These are phyloP conservation scores for Neofusicoccum kwambonambiense DNA, from an alignment of 2,329 filamentous ascomycete genomes.

Conservation along the genomic window DNA sequence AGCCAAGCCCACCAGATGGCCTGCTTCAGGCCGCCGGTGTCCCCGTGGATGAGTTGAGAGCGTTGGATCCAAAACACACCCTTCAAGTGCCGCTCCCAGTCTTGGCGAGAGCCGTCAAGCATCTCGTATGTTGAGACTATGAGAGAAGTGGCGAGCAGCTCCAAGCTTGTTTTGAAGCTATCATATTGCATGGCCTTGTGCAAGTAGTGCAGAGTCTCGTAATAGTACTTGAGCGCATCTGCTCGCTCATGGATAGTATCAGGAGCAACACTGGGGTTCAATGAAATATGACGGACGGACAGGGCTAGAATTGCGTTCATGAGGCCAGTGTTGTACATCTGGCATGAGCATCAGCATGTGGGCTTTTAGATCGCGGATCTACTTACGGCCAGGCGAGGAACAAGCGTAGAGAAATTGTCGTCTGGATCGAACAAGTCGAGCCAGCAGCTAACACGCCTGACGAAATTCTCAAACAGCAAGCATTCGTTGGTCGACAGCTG, in stretches of 20 bases:
- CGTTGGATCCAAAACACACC: constrained; percentile 67
- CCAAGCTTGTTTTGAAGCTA: constrained; percentile 57
- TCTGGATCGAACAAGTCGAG: constrained; percentile 47
- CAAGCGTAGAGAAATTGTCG: constrained; percentile 36
- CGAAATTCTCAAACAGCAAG: constrained; percentile 40
- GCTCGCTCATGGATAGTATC: constrained; percentile 27
- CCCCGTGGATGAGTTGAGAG: constrained; percentile 61
- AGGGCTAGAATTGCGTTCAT: constrained; percentile 60
- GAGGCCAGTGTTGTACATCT: constrained; percentile 53
- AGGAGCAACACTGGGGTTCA: constrained; percentile 29
- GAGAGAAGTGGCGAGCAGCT: constrained; percentile 59
- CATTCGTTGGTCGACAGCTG: neutral
- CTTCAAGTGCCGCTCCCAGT: constrained; percentile 63
- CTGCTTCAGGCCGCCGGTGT: constrained; percentile 55
- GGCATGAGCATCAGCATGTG: neutral
- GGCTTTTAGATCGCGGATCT: neutral
- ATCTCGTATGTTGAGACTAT: constrained; percentile 65
- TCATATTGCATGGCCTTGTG: constrained; percentile 59
- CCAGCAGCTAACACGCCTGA: constrained; percentile 37
- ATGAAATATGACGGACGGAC: constrained; percentile 51
- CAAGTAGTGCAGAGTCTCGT: constrained; percentile 62
- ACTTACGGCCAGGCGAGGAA: constrained; percentile 27
- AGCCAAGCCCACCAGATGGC: constrained; percentile 67
- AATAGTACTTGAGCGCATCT: constrained; percentile 55
- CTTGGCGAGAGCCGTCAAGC: constrained; percentile 56